Percentiles rank a stretch among this genome's conserved stretches.
phyloP scores from a whole-genome alignment of 345 rosid genomes.

The Populus davidiana region DNA sequence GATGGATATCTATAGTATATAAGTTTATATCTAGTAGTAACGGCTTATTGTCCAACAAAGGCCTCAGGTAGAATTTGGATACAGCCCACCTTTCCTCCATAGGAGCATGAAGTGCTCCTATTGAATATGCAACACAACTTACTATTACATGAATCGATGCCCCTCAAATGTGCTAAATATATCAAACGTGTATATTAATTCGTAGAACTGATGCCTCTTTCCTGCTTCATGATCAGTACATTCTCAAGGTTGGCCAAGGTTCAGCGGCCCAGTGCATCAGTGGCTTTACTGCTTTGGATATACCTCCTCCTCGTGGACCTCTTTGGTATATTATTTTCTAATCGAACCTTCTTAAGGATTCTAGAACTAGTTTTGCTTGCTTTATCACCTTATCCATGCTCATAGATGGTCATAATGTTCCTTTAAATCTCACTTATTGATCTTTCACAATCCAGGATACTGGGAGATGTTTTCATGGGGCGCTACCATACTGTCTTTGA shows the following conservation, averaged over 20 bases:
- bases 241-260: constrained; percentile 29
- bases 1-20: background rate
- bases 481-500: constrained; percentile 32
- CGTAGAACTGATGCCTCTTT: constrained; percentile 1
- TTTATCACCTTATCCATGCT: background rate
- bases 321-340: constrained; percentile 17
- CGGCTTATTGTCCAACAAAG: background rate
- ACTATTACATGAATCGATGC: background rate
- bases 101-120: background rate
- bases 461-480: constrained; percentile 39
- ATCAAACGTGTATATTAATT: background rate
- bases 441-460: constrained; percentile 21
- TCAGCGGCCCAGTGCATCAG: constrained; percentile 27
- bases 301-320: constrained; percentile 35
- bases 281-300: constrained; percentile 31
- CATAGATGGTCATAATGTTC: background rate
- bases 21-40: background rate
- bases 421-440: background rate
- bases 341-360: background rate
- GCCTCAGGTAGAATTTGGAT: background rate
- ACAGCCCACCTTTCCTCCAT: background rate
- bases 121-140: background rate
- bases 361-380: background rate
- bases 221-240: constrained; percentile 20
- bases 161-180: background rate